Evolutionary conservation across 768 basidiomycete species (phyloP).

Genomic region (Lentinula edodes): DNA sequence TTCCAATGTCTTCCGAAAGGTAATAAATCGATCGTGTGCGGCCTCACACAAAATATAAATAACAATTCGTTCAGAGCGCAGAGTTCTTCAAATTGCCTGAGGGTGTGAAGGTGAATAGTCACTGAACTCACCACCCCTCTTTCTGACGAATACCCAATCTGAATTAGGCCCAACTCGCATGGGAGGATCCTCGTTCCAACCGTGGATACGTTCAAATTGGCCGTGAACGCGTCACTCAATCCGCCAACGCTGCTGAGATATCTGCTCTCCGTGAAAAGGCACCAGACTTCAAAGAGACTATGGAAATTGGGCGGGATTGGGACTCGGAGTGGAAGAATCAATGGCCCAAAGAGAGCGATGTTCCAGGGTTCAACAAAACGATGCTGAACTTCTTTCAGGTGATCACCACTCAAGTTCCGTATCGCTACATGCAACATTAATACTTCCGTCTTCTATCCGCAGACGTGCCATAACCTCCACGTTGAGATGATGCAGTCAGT

Average conservation of each 20-base stretch:
- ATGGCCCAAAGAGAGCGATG: constrained; percentile 66
- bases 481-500: constrained; percentile 78
- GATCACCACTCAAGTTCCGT: constrained; percentile 9
- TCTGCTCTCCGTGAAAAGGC: constrained; percentile 65
- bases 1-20: constrained; percentile 61
- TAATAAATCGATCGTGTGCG: constrained; percentile 16
- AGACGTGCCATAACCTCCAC: constrained; percentile 77
- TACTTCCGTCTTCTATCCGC: constrained; percentile 11
- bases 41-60: background rate
- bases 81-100: constrained; percentile 67
- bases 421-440: background rate
- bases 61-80: constrained; percentile 46
- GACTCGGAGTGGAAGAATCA: constrained; percentile 71
- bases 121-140: background rate
- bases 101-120: constrained; percentile 47
- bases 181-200: constrained; percentile 84
- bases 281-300: constrained; percentile 79
- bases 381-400: constrained; percentile 77
- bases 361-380: constrained; percentile 61
- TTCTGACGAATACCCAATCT: background rate
- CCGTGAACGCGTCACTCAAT: constrained; percentile 78
- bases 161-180: constrained; percentile 54
- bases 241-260: constrained; percentile 66
- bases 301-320: constrained; percentile 89
- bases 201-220: constrained; percentile 80